A percentile compares a stretch with the other conserved stretches of the same genome.
These are phyloP conservation scores for Kwoniella botswanensis DNA, from an alignment of 768 basidiomycete species.

Conservation along the genomic window DNA sequence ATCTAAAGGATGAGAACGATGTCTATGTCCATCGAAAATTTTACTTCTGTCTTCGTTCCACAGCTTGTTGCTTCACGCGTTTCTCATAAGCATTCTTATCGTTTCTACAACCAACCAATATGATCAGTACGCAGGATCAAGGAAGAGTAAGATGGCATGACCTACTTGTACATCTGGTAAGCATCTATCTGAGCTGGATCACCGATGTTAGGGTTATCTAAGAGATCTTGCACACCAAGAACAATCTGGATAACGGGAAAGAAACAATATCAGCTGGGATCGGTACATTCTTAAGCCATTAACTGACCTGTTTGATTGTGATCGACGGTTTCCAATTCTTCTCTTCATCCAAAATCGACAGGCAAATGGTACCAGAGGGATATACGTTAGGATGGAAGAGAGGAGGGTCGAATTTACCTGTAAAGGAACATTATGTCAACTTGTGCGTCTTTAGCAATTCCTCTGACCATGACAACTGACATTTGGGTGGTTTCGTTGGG, in stretches of 20 bases:
- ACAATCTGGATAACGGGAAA: slow-evolving; percentile 69
- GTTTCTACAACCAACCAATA: slow-evolving; percentile 66
- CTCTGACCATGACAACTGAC: slow-evolving; percentile 26
- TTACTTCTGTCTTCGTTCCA: slow-evolving; percentile 87
- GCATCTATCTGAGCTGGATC: slow-evolving; percentile 99
- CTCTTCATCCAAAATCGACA: slow-evolving; percentile 97
- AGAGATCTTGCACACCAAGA: slow-evolving; percentile 91
- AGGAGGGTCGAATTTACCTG: slow-evolving; percentile 95
- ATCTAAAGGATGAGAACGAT: neutral
- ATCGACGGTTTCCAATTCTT: slow-evolving; percentile 99
- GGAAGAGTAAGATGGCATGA: slow-evolving; percentile 21
- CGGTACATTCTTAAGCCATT: neutral
- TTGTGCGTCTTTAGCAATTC: neutral
- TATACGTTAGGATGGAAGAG: slow-evolving; percentile 99
- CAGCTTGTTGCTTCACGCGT: slow-evolving; percentile 80
- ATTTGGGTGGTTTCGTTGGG: slow-evolving; percentile 57
- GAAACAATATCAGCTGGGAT: neutral
- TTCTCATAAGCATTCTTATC: slow-evolving; percentile 91
- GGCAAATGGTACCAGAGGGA: slow-evolving; percentile 96
- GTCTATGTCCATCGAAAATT: neutral
- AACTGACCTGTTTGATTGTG: slow-evolving; percentile 91
- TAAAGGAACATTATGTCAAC: slow-evolving; percentile 7
- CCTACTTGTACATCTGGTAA: slow-evolving; percentile 98
- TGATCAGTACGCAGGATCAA: neutral
- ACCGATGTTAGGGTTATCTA: slow-evolving; percentile 93